Evolutionary conservation across 2,329 filamentous ascomycete genomes (phyloP), one percentile per base, ranked within the genome.

Genomic region (Monosporascus sp.): DNA sequence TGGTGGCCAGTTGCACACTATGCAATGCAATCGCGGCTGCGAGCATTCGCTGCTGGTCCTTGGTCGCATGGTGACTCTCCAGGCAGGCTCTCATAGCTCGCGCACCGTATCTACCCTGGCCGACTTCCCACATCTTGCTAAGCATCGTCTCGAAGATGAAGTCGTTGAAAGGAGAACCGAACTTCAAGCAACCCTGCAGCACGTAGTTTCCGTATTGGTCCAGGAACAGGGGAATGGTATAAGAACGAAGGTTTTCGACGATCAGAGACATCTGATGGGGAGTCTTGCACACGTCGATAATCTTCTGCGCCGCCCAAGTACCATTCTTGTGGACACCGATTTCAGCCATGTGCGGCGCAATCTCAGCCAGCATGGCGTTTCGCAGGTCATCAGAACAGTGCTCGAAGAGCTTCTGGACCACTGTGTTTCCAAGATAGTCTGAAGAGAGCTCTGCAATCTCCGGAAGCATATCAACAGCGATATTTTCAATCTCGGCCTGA

Each of bases 161-260:
- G 70, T 96, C 86, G 65, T 96, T 97, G 74, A 85, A 90, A 1
- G 92, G 90, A 31, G 87, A 75, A 15, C 89, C 89, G 65, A 97
- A 99, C 62, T 95, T 91, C 59, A 99, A 80, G 68, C 93, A 97
- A 62, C 94, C 94, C 72, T 99, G 94, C 62, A 97, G 81, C 52
- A 99, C 94, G 63, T 99, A 99, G 74, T 99, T 99, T 68, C 94
- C 94, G 64, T 96, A 99, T 68, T 99, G 94, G 66, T 99, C 94
- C 38, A 97, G 79, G 80, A 99, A 97, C 20, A 97, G 79, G 3
- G 91, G 90, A 47, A 97, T 83, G 0, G 89, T 91, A 72, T 95
- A 97, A 1, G 91, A 86, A 3, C 87, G 87, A 31, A 97, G 78
- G 60, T 90, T 82, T 57, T 96, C 85, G 27, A 94, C 88, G 65